Evolutionary conservation across 129 eudicot species (phyloP).

Genomic region (Mikania micrantha): DNA sequence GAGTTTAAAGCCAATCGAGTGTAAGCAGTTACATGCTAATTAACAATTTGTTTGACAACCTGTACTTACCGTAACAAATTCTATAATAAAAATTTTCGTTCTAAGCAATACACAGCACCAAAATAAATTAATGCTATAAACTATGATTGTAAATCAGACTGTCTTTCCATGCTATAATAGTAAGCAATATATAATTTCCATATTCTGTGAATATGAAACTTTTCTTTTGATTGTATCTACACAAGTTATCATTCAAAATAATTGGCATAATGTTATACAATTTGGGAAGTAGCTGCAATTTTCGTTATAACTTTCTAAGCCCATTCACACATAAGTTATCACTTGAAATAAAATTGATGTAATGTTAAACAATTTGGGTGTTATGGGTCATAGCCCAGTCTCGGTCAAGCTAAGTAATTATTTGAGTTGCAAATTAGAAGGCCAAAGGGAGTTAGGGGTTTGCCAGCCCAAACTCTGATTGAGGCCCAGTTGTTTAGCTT

Average conservation of each 20-base stretch:
- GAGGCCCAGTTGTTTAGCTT: no score
- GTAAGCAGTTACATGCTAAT: neutral
- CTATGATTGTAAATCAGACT: neutral
- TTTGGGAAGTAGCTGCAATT: neutral
- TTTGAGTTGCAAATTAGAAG: no score
- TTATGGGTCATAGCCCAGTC: no score
- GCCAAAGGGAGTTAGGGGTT: no score
- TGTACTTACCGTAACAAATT: neutral
- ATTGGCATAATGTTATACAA: neutral
- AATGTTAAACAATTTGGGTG: no score
- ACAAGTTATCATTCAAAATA: neutral
- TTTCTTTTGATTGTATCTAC: neutral
- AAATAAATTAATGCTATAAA: neutral
- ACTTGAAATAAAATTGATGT: no score
- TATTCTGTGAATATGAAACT: neutral
- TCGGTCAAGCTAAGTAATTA: no score
- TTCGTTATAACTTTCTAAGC: neutral
- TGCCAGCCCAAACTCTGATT: no score
- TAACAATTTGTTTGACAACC: neutral
- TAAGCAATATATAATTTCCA: neutral
- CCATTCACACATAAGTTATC: no score
- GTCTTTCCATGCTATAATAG: constrained; percentile 7
- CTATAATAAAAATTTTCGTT: neutral
- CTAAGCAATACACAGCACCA: no score
- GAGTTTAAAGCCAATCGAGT: neutral